These are phyloP conservation scores for Sporothrix phasma DNA, from an alignment of 2,329 filamentous ascomycete species.

Conservation along the genomic window DNA sequence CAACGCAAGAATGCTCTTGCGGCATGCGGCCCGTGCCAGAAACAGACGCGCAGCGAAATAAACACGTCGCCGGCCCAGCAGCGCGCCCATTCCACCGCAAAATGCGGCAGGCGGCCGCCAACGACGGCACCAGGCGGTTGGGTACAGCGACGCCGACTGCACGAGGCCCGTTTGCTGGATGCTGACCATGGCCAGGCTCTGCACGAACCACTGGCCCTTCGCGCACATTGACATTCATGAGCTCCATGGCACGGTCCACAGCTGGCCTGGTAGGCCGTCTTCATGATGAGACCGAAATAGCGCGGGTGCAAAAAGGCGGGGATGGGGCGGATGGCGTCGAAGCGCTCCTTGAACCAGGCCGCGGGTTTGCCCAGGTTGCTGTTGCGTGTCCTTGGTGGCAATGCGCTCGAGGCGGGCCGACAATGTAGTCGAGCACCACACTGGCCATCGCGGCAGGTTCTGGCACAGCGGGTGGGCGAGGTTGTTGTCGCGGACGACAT, in stretches of 20 bases:
- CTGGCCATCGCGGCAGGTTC: constrained; percentile 78
- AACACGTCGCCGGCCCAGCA: constrained; percentile 98
- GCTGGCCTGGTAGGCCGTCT: constrained; percentile 78
- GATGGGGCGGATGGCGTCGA: constrained; percentile 73
- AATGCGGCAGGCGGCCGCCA: constrained; percentile 90
- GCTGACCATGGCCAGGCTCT: constrained; percentile 82
- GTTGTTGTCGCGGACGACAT: constrained; percentile 80
- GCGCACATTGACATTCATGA: constrained; percentile 68
- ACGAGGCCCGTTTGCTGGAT: constrained; percentile 83
- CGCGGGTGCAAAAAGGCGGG: constrained; percentile 85
- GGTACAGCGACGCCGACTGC: constrained; percentile 84
- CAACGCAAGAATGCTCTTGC: constrained; percentile 90
- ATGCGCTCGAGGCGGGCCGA: constrained; percentile 67
- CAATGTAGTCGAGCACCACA: constrained; percentile 89
- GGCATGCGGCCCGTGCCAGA: constrained; percentile 69
- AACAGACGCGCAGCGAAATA: constrained; percentile 86
- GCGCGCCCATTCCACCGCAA: constrained; percentile 84
- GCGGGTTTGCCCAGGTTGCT: constrained; percentile 54
- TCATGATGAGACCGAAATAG: constrained; percentile 84
- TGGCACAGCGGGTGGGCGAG: constrained; percentile 89
- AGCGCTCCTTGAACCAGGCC: constrained; percentile 72
- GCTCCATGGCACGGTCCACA: constrained; percentile 65
- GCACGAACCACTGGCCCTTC: constrained; percentile 81
- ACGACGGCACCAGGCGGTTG: constrained; percentile 68
- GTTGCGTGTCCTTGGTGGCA: constrained; percentile 52